Evolutionary conservation across 2,329 filamentous ascomycete genomes (phyloP), one percentile per base, ranked within the genome.

Genomic region (Phyllosticta paracitricarpa): DNA sequence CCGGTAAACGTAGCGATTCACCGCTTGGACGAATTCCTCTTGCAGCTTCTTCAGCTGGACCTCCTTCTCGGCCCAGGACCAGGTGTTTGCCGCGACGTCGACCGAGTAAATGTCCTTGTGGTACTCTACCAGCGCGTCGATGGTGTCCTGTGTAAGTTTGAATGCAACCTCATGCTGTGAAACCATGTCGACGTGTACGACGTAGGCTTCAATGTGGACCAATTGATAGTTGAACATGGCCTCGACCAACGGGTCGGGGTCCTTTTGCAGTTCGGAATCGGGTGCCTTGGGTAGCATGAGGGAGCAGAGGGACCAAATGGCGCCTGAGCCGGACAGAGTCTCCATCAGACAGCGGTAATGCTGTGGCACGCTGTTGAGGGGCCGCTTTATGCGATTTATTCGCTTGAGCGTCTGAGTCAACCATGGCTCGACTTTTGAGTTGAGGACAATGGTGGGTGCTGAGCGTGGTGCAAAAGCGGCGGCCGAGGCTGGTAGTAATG

Each of bases 141-240:
- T 99, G 64, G 92, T 91, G 73, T 97, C 94, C 62, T 87, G 84
- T 25, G 92, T 97, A 71, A 99, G 84, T 83, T 99, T 99, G 84
- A 92, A 97, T 67, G 92, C 94, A 71, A 99, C 91, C 79, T 97
- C 94, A 74, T 96, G 94, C 76, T 92, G 89, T 70, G 95, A 85
- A 63, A 99, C 93, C 91, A 97, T 96, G 79, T 99, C 94, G 76
- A 99, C 91, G 76, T 97, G 93, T 64, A 99, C 94, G 68, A 97
- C 93, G 75, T 99, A 99, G 58, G 94, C 94, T 78, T 97, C 92
- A 68, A 97, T 80, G 74, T 97, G 91, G 71, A 97, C 81, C 72
- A 97, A 84, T 79, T 95, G 89, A 77, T 93, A 94, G 82, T 95
- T 95, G 83, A 89, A 91, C 65, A 97, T 79, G 65, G 89, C 89